These are phyloP conservation scores for Orbilia quercus DNA, from an alignment of 2,329 filamentous ascomycete species.

Conservation along the genomic window DNA sequence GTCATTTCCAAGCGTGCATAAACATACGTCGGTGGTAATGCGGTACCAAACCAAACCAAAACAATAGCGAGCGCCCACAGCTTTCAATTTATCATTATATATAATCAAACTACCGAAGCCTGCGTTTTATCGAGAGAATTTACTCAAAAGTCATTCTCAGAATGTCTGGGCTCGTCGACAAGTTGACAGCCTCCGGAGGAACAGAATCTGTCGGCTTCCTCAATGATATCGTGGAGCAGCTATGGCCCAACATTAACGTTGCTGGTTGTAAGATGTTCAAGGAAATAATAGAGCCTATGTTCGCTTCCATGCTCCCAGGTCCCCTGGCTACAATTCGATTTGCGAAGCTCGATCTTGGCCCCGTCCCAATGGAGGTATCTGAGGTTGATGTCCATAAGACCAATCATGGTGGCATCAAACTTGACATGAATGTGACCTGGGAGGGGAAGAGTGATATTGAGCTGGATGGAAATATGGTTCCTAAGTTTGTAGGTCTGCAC, in stretches of 20 bases:
- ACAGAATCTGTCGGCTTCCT: constrained; percentile 65
- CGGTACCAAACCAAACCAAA: no score
- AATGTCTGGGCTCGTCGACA: constrained; percentile 63
- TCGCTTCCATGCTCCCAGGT: constrained; percentile 65
- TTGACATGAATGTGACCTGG: constrained; percentile 67
- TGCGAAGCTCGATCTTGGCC: constrained; percentile 66
- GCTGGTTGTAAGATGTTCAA: constrained; percentile 65
- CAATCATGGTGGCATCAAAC: constrained; percentile 65
- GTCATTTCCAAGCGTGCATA: no score
- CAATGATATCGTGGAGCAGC: constrained; percentile 66
- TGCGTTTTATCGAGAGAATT: no score
- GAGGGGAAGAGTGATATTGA: constrained; percentile 66
- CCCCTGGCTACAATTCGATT: constrained; percentile 65
- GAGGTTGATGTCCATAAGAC: constrained; percentile 66
- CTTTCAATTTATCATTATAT: no score
- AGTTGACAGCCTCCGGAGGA: constrained; percentile 64
- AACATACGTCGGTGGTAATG: no score
- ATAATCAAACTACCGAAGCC: no score
- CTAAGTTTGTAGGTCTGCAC: constrained; percentile 63
- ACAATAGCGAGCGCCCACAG: no score
- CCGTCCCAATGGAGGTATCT: constrained; percentile 64
- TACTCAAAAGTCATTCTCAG: neutral
- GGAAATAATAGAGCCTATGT: constrained; percentile 67
- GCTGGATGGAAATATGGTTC: constrained; percentile 65
- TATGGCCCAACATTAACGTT: constrained; percentile 68